These are phyloP conservation scores for Polyplosphaeria fusca DNA, from an alignment of 495 filamentous ascomycete species.

Conservation along the genomic window DNA sequence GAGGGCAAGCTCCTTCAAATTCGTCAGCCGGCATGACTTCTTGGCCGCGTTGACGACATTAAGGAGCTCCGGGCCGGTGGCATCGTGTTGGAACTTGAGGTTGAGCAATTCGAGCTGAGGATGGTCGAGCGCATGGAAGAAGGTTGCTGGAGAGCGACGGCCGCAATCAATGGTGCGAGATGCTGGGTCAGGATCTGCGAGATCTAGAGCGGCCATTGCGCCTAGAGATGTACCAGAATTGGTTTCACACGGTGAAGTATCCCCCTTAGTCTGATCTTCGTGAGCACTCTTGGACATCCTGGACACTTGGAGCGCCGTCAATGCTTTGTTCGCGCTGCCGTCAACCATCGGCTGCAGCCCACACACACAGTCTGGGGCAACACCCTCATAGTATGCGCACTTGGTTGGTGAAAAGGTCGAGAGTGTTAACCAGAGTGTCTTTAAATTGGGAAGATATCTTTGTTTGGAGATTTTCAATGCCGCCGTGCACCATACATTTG, in stretches of 20 bases:
- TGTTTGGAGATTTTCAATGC: background rate
- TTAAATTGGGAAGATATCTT: background rate
- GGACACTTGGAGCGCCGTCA: too few species aligned
- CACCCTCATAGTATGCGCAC: too few species aligned
- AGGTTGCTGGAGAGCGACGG: background rate
- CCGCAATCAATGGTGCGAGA: too few species aligned
- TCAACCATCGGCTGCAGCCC: too few species aligned
- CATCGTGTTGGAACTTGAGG: background rate
- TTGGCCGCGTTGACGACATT: background rate
- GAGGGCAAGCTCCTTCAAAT: background rate
- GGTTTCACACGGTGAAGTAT: too few species aligned
- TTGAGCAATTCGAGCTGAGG: background rate
- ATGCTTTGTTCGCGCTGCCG: background rate
- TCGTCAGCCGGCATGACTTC: background rate
- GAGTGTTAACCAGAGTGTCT: background rate
- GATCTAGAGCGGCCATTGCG: too few species aligned
- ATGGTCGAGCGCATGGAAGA: background rate
- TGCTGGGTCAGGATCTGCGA: too few species aligned
- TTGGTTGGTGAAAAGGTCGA: too few species aligned
- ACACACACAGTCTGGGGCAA: too few species aligned
- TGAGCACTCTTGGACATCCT: too few species aligned
- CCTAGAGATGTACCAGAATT: too few species aligned
- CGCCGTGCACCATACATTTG: background rate
- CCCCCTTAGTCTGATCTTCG: too few species aligned
- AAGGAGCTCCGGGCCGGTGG: background rate